phyloP scores from a whole-genome alignment of 164 flowering plant genomes.

The Aristolochia fimbriata region DNA sequence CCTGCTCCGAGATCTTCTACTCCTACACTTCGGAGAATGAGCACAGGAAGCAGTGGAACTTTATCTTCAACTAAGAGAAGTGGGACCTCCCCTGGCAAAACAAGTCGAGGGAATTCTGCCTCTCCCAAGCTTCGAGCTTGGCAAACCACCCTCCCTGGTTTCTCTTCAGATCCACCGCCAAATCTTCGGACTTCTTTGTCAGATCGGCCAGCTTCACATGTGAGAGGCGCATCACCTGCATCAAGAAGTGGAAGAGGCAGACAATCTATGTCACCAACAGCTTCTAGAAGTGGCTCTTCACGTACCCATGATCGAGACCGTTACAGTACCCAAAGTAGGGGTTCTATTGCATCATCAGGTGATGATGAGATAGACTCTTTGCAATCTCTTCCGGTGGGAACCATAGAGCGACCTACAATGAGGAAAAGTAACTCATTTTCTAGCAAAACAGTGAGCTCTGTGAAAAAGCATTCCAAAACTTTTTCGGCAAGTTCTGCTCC shows the following conservation, averaged over 20 bases:
- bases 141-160: slow-evolving; percentile 86
- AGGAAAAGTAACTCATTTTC: slow-evolving; percentile 38
- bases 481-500: slow-evolving; percentile 68
- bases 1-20: slow-evolving; percentile 60
- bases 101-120: slow-evolving; percentile 69
- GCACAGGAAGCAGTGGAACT: slow-evolving; percentile 45
- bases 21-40: slow-evolving; percentile 61
- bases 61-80: slow-evolving; percentile 40
- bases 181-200: slow-evolving; percentile 91
- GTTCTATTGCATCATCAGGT: slow-evolving; percentile 77
- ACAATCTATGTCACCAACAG: slow-evolving; percentile 87
- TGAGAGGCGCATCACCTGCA: slow-evolving; percentile 93
- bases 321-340: slow-evolving; percentile 68
- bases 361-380: slow-evolving; percentile 85
- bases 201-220: slow-evolving; percentile 80
- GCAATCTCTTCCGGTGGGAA: slow-evolving; percentile 43
- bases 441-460: slow-evolving; percentile 33
- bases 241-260: slow-evolving; percentile 72
- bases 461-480: slow-evolving; percentile 47
- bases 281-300: slow-evolving; percentile 79
- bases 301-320: slow-evolving; percentile 67
- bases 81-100: slow-evolving; percentile 61
- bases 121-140: slow-evolving; percentile 85
- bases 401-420: slow-evolving; percentile 27
- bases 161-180: slow-evolving; percentile 86